These are phyloP conservation scores for Lachancea kluyveri DNA, from an alignment of 805 yeast species.

Conservation along the genomic window DNA sequence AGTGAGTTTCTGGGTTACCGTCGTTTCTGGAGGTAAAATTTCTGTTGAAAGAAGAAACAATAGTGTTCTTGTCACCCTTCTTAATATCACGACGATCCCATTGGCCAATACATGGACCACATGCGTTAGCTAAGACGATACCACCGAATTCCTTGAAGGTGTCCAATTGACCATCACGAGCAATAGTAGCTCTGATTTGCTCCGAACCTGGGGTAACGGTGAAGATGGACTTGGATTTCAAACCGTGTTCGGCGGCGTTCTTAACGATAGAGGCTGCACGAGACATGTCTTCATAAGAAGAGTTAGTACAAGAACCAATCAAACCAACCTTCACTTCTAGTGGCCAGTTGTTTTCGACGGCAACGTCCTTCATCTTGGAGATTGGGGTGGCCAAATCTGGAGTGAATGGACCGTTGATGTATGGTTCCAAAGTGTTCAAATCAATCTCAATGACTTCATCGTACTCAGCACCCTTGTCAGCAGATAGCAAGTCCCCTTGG, in stretches of 20 bases:
- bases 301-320: conserved; percentile 98
- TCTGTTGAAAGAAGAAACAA: conserved; percentile 96
- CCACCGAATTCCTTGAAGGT: conserved; percentile 92
- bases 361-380: conserved; percentile 78
- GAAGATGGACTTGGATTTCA: conserved; percentile 85
- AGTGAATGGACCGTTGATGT: conserved; percentile 96
- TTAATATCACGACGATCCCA: conserved; percentile 94
- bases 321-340: conserved; percentile 86
- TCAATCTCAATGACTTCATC: conserved; percentile 91
- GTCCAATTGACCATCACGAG: conserved; percentile 87
- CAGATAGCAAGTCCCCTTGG: conserved; percentile 62
- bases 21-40: conserved; percentile 97
- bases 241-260: conserved; percentile 87
- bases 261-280: conserved; percentile 89
- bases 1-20: conserved; percentile 96
- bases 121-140: conserved; percentile 91
- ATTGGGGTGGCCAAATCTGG: conserved; percentile 97
- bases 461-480: conserved; percentile 90
- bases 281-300: conserved; percentile 97
- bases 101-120: conserved; percentile 99
- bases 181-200: conserved; percentile 97
- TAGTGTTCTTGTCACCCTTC: conserved; percentile 94
- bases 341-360: conserved; percentile 88
- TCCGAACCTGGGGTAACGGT: conserved; percentile 98
- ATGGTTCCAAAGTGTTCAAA: conserved; percentile 85